Base-by-base conservation (phyloP, 106 monocot genomes). In the Narthecium ossifragum region DNA sequence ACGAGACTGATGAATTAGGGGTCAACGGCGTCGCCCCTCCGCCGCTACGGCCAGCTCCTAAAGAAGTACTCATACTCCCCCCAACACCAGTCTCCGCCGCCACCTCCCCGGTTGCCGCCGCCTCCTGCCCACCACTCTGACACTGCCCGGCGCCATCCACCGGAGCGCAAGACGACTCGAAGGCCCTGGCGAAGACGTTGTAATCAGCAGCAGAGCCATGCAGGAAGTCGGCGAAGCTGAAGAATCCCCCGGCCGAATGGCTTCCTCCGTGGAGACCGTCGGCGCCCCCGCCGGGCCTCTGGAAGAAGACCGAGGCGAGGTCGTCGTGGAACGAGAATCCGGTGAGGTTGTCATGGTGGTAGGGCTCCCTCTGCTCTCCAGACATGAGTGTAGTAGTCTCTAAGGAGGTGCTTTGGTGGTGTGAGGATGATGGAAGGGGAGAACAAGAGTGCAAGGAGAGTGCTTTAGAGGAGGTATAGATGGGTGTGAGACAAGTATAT, bases 1-100 rank as follows among this genome's bases (percentile, higher is more conserved):
- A 85, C 7, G 85, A 91, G 14, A 71, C 55, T 10, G 91, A 91
- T 6, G 91, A 86, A 49, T 86, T 91, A 0, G 91, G 73, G n/a
- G 90, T 83, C 26, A 57, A 36, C 3, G 73, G 73, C 26, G 57
- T 68, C 8, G 56, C 45, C 15, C 65, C 58, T 0, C 60, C 78
- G 7, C 55, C 36, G 1, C 47, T 54, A 20, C 32, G 65, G 7
- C 49, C 36, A 0, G 24, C 53, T n/a, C 24, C 65, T 10, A 41
- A 46, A 22, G 27, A 51, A 17, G 15, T 46, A 57, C 11, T 31
- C 13, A 1, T 34, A 21, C 30, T 7, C 31, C 34, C 41, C 11
- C 33, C 65, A 9, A 23, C 18, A 41, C 57, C 34, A 15, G 24
- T 52, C 43, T 54, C 67, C 34, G 21, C 55, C 50, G 15, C 51